Percentiles rank a stretch among this genome's conserved stretches.
Conservation (phyloP, 2,329 filamentous ascomycete genomes). For the Pyrenophora tritici-repentis region DNA sequence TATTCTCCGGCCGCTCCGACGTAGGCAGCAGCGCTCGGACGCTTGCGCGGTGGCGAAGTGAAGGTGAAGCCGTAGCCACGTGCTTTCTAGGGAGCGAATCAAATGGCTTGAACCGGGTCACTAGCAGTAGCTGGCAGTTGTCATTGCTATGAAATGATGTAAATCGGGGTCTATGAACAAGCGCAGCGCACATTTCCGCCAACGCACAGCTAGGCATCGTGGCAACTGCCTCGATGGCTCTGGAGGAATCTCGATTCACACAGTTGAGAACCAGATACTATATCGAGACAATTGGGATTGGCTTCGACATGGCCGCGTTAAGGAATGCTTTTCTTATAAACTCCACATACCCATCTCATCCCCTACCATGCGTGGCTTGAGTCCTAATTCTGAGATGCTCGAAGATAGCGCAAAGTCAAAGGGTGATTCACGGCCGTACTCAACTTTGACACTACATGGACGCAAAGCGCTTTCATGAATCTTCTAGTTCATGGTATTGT, state of each 20-base stretch:
- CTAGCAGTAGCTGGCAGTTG: too few species aligned
- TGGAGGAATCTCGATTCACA: too few species aligned
- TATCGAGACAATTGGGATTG: conserved; percentile 20
- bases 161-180: too few species aligned
- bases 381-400: conserved; percentile 18
- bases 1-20: too few species aligned
- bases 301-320: conserved; percentile 15
- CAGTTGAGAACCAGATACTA: conserved; percentile 23
- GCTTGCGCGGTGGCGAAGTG: too few species aligned
- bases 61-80: too few species aligned
- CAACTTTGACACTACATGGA: conserved; percentile 22
- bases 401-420: conserved; percentile 20
- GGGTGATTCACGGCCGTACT: conserved; percentile 25
- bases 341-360: neutral
- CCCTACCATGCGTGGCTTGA: conserved; percentile 2
- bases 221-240: too few species aligned
- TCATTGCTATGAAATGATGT: too few species aligned
- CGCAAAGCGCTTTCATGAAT: conserved; percentile 22
- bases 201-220: conserved; percentile 28
- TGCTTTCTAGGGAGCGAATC: neutral
- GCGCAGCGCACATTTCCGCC: conserved; percentile 23
- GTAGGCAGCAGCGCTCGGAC: too few species aligned
- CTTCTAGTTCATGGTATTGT: conserved; percentile 21
- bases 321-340: neutral
- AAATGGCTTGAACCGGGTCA: too few species aligned